Base-by-base conservation (phyloP, 2,329 filamentous ascomycete genomes). In the Chaetomiaceae sp. region DNA sequence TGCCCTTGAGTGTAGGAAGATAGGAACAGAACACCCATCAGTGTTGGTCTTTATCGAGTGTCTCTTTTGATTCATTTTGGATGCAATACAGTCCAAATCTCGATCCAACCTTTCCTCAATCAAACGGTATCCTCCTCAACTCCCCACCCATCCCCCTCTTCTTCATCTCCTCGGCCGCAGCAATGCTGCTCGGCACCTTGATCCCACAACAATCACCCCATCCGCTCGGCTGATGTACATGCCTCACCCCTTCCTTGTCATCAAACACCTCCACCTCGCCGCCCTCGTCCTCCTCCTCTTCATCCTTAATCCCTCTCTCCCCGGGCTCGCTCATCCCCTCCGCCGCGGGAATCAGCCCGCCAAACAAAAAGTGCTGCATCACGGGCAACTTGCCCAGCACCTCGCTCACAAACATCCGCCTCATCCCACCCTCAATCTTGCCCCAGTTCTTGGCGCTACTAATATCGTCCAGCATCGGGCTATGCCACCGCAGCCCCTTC, bases 141-240 rank as follows among this genome's bases (percentile, higher is more conserved):
- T 75, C 72, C 55, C 83, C 78, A 37, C 74, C 78, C 15, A 27
- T 47, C n/a, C 79, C 84, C 51, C 78, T 78, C 75, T 95, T 97
- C 75, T 82, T 86, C 79, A 88, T 86, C 72, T 96, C 92, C 62
- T 91, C 86, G 14, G 89, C 89, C 1, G 94, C 95, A 25, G 91
- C 95, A 53, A 97, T 80, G 49, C 90, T 92, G 66, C 91, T 96
- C 0, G 94, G 95, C 15, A 99, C 94, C 64, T 95, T 92, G 71
- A 99, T 99, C 23, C 94, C 94, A 68, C 94, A 99, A 70, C 94
- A 99, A 69, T 99, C 94, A 5, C 92, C 92, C 89, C 94, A 99
- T 20, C 82, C 83, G 51, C 77, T 82, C 44, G 81, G 80, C 47
- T 85, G 81, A 70, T 94, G 87, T 57, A 85, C 80, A 70, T 91